Evolutionary conservation across 2,329 filamentous ascomycete species (phyloP).

Genomic region (Neopestalotiopsis sp.): DNA sequence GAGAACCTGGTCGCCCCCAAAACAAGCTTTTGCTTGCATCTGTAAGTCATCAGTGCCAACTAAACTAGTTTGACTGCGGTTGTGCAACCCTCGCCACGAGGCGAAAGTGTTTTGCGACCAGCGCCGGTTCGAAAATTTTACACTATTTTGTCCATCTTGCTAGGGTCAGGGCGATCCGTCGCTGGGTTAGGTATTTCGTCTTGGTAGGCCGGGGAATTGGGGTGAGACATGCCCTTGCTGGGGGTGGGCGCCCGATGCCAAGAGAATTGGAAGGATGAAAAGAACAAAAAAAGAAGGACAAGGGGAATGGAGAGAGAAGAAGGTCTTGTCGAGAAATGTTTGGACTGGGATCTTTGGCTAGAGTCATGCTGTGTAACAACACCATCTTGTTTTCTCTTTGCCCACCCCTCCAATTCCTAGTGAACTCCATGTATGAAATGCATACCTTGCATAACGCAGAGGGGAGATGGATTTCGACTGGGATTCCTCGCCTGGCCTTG

Average conservation of each 20-base stretch:
- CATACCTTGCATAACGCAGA: background rate
- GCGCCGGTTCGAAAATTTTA: background rate
- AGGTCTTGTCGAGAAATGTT: no score
- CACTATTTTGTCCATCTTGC: background rate
- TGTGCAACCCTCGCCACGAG: slow-evolving; percentile 22
- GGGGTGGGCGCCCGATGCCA: background rate
- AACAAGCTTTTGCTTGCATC: slow-evolving; percentile 17
- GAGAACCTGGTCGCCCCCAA: slow-evolving; percentile 16
- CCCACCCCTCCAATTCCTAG: background rate
- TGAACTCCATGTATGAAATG: background rate
- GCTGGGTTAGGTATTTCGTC: slow-evolving; percentile 1
- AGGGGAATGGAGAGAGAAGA: background rate
- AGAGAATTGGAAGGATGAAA: background rate
- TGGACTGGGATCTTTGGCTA: background rate
- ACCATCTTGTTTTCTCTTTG: background rate
- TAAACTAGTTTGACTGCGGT: slow-evolving; percentile 8
- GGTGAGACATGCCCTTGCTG: slow-evolving; percentile 7
- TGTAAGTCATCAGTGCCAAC: slow-evolving; percentile 15
- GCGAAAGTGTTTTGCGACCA: slow-evolving; percentile 9
- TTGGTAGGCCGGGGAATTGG: background rate
- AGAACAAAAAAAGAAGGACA: background rate
- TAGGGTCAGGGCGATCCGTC: background rate
- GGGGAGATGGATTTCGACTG: background rate
- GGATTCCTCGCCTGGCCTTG: background rate
- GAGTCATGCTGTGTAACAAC: background rate